Conservation (phyloP, 768 basidiomycete species). For the Rhodotorula graminis region DNA sequence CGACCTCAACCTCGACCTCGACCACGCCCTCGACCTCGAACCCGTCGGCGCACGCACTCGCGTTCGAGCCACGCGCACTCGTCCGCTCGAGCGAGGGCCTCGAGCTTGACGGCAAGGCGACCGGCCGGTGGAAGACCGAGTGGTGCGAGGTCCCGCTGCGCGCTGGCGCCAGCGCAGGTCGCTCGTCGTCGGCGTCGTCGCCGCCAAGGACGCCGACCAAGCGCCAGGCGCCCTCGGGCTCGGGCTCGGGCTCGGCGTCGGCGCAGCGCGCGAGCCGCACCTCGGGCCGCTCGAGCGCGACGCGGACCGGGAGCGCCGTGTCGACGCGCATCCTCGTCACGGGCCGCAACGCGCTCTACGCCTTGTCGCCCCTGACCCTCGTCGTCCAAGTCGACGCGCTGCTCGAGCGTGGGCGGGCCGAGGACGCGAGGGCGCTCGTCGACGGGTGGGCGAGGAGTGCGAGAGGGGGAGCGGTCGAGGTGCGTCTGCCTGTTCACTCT, state of each 20-base stretch:
- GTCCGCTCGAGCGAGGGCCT: neutral
- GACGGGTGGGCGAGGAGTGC: neutral
- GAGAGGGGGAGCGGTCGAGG: neutral
- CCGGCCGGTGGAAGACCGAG: conserved; percentile 16
- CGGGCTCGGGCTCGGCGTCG: neutral
- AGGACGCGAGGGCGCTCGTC: conserved; percentile 28
- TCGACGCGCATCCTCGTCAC: conserved; percentile 19
- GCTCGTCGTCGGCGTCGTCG: too few species aligned
- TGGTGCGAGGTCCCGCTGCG: neutral
- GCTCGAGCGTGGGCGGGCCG: conserved; percentile 26
- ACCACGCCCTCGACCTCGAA: too few species aligned
- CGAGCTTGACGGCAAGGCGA: conserved; percentile 13
- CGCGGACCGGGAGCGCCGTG: neutral
- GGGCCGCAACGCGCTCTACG: conserved; percentile 29
- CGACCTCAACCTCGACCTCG: too few species aligned
- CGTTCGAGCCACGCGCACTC: conserved; percentile 8
- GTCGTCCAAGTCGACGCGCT: conserved; percentile 39
- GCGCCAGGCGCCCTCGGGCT: neutral
- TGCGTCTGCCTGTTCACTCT: neutral
- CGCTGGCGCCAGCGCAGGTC: neutral
- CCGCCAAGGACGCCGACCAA: conserved; percentile 15
- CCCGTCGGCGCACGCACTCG: too few species aligned
- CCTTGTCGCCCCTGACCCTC: conserved; percentile 26
- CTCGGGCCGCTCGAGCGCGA: too few species aligned
- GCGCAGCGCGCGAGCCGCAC: neutral